These are phyloP conservation scores for Emmonsiellopsis sp. DNA, from an alignment of 2,329 filamentous ascomycete species.

Conservation along the genomic window DNA sequence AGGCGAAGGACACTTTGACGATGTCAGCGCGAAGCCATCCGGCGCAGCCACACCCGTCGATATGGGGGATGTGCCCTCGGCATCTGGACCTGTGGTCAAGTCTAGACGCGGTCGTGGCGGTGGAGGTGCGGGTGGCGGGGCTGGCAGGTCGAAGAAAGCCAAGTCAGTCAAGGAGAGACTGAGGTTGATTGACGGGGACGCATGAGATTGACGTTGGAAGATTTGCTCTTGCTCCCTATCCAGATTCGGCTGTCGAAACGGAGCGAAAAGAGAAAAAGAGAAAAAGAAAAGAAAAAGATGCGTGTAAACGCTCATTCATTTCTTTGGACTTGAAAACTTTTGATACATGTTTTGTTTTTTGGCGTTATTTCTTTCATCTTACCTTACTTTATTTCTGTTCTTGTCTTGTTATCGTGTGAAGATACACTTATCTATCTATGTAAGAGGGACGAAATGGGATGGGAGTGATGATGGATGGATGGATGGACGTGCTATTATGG, in stretches of 20 bases:
- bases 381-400: too few relatives aligned
- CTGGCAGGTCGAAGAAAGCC: conserved; percentile 51
- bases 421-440: too few relatives aligned
- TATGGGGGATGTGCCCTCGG: conserved; percentile 37
- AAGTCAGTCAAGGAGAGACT: conserved; percentile 48
- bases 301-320: too few relatives aligned
- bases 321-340: too few relatives aligned
- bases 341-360: too few relatives aligned
- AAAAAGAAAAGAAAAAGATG: too few relatives aligned
- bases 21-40: conserved; percentile 68
- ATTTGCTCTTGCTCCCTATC: not conserved
- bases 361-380: too few relatives aligned
- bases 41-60: conserved; percentile 76
- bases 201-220: not conserved
- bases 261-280: too few relatives aligned
- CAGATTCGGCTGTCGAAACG: not conserved
- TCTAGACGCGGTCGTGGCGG: conserved; percentile 47
- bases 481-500: too few relatives aligned
- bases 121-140: conserved; percentile 44
- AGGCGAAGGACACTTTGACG: conserved; percentile 97
- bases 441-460: too few relatives aligned
- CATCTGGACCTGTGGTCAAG: conserved; percentile 38
- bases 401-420: too few relatives aligned
- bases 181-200: conserved; percentile 12
- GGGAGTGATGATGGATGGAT: too few relatives aligned